Evolutionary conservation across 1,284 basidiomycete genomes (phyloP).

Genomic region (Takashimella koratensis): DNA sequence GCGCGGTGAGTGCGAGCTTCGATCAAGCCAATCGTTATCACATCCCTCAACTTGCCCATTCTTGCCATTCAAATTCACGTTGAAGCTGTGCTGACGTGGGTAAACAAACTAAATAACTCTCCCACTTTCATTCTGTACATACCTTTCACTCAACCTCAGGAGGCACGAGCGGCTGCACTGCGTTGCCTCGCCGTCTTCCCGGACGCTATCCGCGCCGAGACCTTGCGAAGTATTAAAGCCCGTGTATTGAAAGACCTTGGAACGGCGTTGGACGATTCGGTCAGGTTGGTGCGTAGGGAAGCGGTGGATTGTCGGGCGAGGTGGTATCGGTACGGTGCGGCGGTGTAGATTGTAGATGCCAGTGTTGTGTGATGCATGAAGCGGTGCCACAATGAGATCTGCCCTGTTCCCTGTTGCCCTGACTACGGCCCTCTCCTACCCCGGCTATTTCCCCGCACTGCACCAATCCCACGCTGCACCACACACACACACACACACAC

Average conservation of each 20-base stretch:
- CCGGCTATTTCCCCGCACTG: too few species aligned
- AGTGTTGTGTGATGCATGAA: too few species aligned
- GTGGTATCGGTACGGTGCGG: slow-evolving; percentile 43
- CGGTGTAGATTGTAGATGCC: neutral
- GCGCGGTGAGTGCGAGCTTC: slow-evolving; percentile 50
- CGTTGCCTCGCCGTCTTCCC: slow-evolving; percentile 70
- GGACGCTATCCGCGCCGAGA: slow-evolving; percentile 68
- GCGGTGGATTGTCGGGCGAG: slow-evolving; percentile 73
- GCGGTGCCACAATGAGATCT: too few species aligned
- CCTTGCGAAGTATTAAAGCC: slow-evolving; percentile 69
- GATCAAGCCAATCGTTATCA: too few species aligned
- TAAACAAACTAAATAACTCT: too few species aligned
- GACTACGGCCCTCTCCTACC: too few species aligned
- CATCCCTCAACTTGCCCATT: too few species aligned
- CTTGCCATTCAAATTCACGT: too few species aligned
- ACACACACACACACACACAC: neutral
- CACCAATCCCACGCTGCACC: too few species aligned
- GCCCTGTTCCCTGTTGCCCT: too few species aligned
- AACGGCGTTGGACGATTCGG: slow-evolving; percentile 76
- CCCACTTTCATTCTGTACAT: too few species aligned
- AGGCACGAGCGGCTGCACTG: slow-evolving; percentile 70
- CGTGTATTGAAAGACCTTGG: slow-evolving; percentile 70
- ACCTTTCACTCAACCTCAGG: slow-evolving; percentile 51
- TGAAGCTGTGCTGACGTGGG: too few species aligned
- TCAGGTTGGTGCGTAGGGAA: slow-evolving; percentile 70